Conservation (phyloP, 2,329 filamentous ascomycete genomes). For the Penicillium sp. region DNA sequence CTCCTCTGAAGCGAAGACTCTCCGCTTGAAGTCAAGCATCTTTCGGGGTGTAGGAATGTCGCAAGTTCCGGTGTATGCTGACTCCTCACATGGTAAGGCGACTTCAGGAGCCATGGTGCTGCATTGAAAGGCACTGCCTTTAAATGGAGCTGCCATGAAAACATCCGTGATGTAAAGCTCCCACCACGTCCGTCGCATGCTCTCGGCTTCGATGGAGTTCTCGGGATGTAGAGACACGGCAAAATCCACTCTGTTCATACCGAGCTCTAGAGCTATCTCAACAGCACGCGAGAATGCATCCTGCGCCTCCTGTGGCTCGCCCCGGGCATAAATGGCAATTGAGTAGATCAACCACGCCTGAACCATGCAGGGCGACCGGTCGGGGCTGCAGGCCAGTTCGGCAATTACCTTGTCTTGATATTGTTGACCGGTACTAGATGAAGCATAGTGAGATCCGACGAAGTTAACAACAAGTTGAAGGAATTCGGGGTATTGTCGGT, state of each 20-base stretch:
- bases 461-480: constrained; percentile 49
- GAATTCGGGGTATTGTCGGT: constrained; percentile 42
- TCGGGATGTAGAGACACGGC: constrained; percentile 32
- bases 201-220: constrained; percentile 66
- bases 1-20: constrained; percentile 60
- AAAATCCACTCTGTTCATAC: constrained; percentile 66
- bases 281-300: constrained; percentile 57
- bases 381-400: constrained; percentile 21
- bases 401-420: constrained; percentile 26
- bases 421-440: constrained; percentile 23
- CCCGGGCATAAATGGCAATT: constrained; percentile 33
- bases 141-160: constrained; percentile 65
- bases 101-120: constrained; percentile 65
- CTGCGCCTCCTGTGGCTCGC: constrained; percentile 32
- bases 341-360: constrained; percentile 37
- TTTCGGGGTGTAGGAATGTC: constrained; percentile 55
- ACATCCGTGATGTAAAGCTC: constrained; percentile 70
- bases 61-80: constrained; percentile 48
- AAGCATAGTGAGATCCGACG: constrained; percentile 49
- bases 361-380: constrained; percentile 32
- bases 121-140: constrained; percentile 52
- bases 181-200: constrained; percentile 86
- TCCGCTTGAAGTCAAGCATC: constrained; percentile 53
- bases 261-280: constrained; percentile 65
- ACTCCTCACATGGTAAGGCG: constrained; percentile 71